Evolutionary conservation across 2,329 filamentous ascomycete genomes (phyloP), one percentile per base, ranked within the genome.

Genomic region (Alternaria alternata): DNA sequence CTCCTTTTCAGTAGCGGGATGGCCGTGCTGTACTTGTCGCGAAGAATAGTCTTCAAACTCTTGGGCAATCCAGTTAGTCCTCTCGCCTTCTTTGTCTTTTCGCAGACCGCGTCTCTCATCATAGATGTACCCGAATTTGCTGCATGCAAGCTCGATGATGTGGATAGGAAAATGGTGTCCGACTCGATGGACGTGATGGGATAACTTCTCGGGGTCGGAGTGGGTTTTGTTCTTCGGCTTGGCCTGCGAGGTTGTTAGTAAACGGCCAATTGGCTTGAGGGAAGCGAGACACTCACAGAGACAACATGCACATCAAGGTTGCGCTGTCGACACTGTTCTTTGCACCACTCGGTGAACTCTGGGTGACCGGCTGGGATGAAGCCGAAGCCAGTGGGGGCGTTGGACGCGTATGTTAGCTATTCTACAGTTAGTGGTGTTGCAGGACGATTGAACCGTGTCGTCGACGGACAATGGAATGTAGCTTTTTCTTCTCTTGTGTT

Each of bases 141-240:
- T 73, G 76, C 86, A 88, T 36, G 86, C 85, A 59, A 84, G 79
- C 43, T 84, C 82, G 39, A 90, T 85, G 58, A 89, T 82, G n/a
- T 83, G 78, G 59, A 83, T 83, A 7, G 86, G 86, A 62, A 90
- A 89, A 70, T 89, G 87, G 71, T 87, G 86, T 16, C 88, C 88
- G 62, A 89, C 83, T 41, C 87, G 83, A 66, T 87, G 83, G 49
- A 88, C 83, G 70, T 89, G 86, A 67, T 87, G 83, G 2, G 86
- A 87, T 3, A 89, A 76, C 60, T 84, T 82, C 53, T 85, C 82
- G 12, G 79, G 82, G 49, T 82, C 76, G 61, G 79, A 76, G 67
- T 85, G 81, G 28, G 80, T 83, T 46, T 81, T 84, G 61, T 82
- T 85, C 81, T 85, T 75, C 1, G 76, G 75, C 54, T 73, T 75